Conservation (phyloP, 371 early-diverging fungal genomes). For the Smittium mucronatum region DNA sequence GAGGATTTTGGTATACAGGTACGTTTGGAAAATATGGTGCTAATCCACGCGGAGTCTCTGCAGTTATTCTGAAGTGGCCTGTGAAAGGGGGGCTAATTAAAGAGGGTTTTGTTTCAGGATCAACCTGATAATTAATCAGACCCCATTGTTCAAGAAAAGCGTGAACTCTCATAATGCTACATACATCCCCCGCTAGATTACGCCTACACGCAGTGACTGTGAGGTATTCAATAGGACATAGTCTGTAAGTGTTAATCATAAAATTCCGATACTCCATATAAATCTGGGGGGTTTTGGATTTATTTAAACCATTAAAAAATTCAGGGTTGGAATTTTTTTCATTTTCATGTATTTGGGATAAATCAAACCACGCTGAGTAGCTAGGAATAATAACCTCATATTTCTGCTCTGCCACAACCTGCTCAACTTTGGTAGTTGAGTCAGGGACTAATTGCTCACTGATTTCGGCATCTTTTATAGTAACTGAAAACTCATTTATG, state of each 20-base stretch:
- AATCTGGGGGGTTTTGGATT: conserved; percentile 78
- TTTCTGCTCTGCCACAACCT: conserved; percentile 54
- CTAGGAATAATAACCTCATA: conserved; percentile 62
- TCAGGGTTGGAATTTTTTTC: conserved; percentile 87
- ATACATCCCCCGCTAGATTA: conserved; percentile 92
- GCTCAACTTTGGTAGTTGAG: conserved; percentile 22
- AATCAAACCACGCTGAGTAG: conserved; percentile 90
- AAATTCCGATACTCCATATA: conserved; percentile 96
- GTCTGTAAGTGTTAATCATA: conserved; percentile 91
- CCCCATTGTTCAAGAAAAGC: conserved; percentile 99
- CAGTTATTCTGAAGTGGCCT: conserved; percentile 89
- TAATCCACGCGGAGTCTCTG: conserved; percentile 88
- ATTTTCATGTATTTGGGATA: conserved; percentile 72
- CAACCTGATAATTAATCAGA: conserved; percentile 94
- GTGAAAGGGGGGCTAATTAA: conserved; percentile 85
- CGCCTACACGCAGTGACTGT: conserved; percentile 93
- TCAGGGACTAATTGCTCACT: not conserved
- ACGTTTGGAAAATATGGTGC: conserved; percentile 62
- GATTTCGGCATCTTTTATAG: not conserved
- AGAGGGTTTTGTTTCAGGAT: conserved; percentile 87
- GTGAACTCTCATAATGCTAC: conserved; percentile 93
- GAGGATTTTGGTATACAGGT: not conserved
- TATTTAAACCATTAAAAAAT: conserved; percentile 84
- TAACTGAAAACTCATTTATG: not conserved
- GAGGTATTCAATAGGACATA: conserved; percentile 87